Base-by-base conservation (phyloP, 2,329 filamentous ascomycete species). In the Calonectria henricotiae region DNA sequence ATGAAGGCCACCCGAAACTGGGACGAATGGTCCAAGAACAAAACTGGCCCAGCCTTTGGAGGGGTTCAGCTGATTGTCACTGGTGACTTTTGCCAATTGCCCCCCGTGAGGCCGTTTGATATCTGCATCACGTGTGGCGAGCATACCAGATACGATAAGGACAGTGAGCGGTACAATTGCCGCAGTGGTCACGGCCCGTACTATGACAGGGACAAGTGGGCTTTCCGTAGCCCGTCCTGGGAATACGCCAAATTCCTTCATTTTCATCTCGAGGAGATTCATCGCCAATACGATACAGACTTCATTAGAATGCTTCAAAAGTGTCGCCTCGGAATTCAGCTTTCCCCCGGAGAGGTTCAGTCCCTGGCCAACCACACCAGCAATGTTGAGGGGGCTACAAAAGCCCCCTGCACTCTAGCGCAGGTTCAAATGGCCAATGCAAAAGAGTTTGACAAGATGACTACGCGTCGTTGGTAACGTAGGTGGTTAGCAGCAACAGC, bases 261-360 rank as follows among this genome's bases (percentile, higher is more conserved):
- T 67, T 80, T 90, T 1, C 83, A 89, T 9, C 82, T 92, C 0
- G 85, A 80, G 1, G 81, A 85, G 5, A 88, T 92, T 4, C 88
- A 90, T 74, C 85, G 90, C 4, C 90, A 92, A 69, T 85, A 75
- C 7, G 89, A 92, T 70, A 67, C 78, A 43, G 74, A 75, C 0
- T 91, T 91, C 75, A 86, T 90, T 68, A 78, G 79, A 3, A 86
- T 91, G 54, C 82, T 92, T 1, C 84, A 90, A 41, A 89, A 86
- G 67, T 86, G 86, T 54, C 84, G 89, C 1, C 80, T 87, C 17
- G 88, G 89, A 1, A 71, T 81, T 12, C 68, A 73, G 0, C 79
- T 89, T 0, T 76, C 79, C 0, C 27, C 44, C 0, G 72, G 71
- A 0, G 86, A 89, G 9, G 79, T 79, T 3, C 62, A 82, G 0